Base-by-base conservation (phyloP, 768 basidiomycete species). In the Phylloporus sp. region DNA sequence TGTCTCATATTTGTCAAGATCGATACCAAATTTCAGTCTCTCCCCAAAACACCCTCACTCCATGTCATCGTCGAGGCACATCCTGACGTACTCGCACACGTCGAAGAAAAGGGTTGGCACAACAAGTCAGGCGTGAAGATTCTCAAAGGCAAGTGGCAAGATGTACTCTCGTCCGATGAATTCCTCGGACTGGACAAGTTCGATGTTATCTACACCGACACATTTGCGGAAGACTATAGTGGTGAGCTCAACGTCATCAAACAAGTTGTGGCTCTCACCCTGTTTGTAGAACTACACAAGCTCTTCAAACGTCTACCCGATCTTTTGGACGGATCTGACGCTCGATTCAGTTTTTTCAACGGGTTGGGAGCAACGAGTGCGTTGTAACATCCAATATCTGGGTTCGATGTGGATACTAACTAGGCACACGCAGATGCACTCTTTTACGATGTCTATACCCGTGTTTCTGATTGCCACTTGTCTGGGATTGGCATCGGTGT, bases 61-160 rank as follows among this genome's bases (percentile, higher is more conserved):
- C 97, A 99, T 66, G 82, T 89, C 51, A 95, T 99, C 59, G 84
- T 97, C 50, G 97, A 99, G 70, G 85, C 95, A 1, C 97, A 99
- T 64, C 87, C 88, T 0, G 89, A 94, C 62, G 94, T 98, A 4
- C 77, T 97, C n/a, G 70, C 75, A 44, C 78, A 90, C 59, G 93
- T 97, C 83, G 80, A 78, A 55, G 71, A 76, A 26, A 74, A 70
- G 15, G 84, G 94, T 0, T 97, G 95, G 87, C 81, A 88, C 62
- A 76, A 82, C 24, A 87, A 83, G 65, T 73, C 79, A 0, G 85
- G 85, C 6, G 90, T 97, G 36, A 80, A 74, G 43, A 82, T 97
- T 49, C 73, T 95, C 15, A 87, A 91, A 68, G 93, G 93, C 1
- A 88, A 86, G 67, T 99, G 97, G 97, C 95, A 97, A 73, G 91